Conservation (phyloP, 129 eudicot species). For the Erigeron canadensis region DNA sequence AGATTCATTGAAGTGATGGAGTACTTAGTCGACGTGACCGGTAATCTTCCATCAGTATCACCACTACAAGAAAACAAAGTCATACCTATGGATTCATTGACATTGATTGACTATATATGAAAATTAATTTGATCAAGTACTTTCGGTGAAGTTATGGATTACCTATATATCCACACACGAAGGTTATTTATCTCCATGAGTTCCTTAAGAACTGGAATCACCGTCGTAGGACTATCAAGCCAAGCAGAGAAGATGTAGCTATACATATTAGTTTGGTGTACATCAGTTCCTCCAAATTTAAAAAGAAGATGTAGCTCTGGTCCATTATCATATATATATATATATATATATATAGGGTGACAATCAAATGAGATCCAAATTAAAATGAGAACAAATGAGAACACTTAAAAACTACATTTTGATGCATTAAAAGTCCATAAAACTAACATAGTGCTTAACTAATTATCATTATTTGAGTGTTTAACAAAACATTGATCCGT, state of each 20-base stretch:
- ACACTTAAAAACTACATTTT: no score
- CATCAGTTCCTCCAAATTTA: neutral
- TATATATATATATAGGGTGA: no score
- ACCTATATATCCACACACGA: slow-evolving; percentile 89
- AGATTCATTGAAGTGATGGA: slow-evolving; percentile 51
- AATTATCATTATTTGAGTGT: no score
- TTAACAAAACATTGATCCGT: no score
- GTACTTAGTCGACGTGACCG: slow-evolving; percentile 73
- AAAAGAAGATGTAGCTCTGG: neutral
- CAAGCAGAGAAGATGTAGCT: slow-evolving; percentile 43
- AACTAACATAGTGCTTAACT: no score
- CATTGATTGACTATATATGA: no score
- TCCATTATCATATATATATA: no score
- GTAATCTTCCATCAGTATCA: slow-evolving; percentile 75
- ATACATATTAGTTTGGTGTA: neutral
- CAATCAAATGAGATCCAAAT: no score
- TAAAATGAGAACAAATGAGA: no score
- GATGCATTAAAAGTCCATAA: no score
- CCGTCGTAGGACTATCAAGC: slow-evolving; percentile 74
- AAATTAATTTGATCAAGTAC: slow-evolving; percentile 10
- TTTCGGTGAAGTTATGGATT: no score
- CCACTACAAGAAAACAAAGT: slow-evolving; percentile 45
- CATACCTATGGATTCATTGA: neutral
- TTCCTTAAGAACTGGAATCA: slow-evolving; percentile 68
- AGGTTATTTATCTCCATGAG: slow-evolving; percentile 58